Conservation (phyloP, 2,329 filamentous ascomycete genomes). For the Alternaria alternata region DNA sequence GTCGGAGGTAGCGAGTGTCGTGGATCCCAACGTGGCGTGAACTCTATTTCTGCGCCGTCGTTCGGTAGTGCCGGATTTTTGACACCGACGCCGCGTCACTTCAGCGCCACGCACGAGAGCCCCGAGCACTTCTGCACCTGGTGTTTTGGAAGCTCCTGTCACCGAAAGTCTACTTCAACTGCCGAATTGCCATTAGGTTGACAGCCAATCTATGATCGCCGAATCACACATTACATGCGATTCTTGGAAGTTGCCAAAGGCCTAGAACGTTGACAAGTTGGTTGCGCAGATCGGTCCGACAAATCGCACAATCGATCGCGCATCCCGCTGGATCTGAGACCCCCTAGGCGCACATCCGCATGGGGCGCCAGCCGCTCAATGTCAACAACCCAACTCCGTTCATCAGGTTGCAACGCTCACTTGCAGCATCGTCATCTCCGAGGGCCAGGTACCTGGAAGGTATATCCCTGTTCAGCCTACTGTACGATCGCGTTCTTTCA, state of each 20-base stretch:
- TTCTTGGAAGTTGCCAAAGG: neutral
- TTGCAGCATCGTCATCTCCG: conserved; percentile 8
- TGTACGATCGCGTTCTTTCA: neutral
- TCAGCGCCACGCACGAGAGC: neutral
- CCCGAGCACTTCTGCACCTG: neutral
- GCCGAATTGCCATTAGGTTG: neutral
- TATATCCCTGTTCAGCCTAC: neutral
- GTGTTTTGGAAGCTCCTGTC: neutral
- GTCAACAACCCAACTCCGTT: neutral
- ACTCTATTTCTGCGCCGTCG: conserved; percentile 5
- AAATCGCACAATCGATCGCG: conserved; percentile 5
- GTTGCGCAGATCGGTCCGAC: conserved; percentile 1
- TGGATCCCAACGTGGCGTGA: conserved; percentile 2
- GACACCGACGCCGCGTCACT: conserved; percentile 2
- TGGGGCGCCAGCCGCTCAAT: neutral
- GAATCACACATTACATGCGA: neutral
- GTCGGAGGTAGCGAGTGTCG: neutral
- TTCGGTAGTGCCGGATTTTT: neutral
- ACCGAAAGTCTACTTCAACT: neutral
- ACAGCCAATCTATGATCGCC: neutral
- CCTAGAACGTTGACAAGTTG: neutral
- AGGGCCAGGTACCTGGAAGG: neutral
- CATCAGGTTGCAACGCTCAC: conserved; percentile 1
- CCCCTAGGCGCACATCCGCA: conserved; percentile 9
- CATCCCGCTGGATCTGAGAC: conserved; percentile 9